A percentile compares a stretch with the other conserved stretches of the same genome.
Evolutionary conservation across 1,284 basidiomycete species (phyloP).

Genomic region (Fistulinella staudtii): DNA sequence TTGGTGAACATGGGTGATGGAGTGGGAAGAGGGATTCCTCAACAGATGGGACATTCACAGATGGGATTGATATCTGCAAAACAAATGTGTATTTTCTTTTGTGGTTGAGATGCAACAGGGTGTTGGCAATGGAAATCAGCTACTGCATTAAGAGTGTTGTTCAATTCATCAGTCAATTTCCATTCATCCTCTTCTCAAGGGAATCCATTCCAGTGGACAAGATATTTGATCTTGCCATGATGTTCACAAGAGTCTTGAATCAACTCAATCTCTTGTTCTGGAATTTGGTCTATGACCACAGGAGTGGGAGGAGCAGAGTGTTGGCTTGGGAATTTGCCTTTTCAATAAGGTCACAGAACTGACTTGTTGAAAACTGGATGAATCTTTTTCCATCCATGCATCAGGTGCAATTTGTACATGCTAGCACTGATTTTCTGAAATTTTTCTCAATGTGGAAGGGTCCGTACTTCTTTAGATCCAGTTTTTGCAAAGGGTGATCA

Average conservation of each 20-base stretch:
- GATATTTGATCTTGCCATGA: not conserved
- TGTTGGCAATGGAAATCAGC: not conserved
- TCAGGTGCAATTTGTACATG: not conserved
- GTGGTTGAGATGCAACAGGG: not conserved
- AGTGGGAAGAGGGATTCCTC: too few relatives aligned
- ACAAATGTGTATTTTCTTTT: too few relatives aligned
- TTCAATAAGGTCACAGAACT: not conserved
- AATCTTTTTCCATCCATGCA: not conserved
- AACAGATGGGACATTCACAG: too few relatives aligned
- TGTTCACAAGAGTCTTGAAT: not conserved
- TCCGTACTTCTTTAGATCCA: not conserved
- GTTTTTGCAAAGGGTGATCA: not conserved
- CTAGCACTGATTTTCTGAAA: not conserved
- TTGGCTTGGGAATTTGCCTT: too few relatives aligned
- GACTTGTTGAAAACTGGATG: not conserved
- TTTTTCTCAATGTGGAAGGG: not conserved
- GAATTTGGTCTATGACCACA: not conserved
- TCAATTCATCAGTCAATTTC: not conserved
- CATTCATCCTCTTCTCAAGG: not conserved
- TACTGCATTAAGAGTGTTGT: not conserved
- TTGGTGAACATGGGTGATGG: too few relatives aligned
- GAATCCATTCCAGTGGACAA: constrained; percentile 3
- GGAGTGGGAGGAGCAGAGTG: not conserved
- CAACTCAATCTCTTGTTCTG: not conserved
- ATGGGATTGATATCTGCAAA: too few relatives aligned